Evolutionary conservation across 371 early-diverging fungal species (phyloP), one percentile per base, ranked within the genome.

Genomic region (Mortierella sp.): DNA sequence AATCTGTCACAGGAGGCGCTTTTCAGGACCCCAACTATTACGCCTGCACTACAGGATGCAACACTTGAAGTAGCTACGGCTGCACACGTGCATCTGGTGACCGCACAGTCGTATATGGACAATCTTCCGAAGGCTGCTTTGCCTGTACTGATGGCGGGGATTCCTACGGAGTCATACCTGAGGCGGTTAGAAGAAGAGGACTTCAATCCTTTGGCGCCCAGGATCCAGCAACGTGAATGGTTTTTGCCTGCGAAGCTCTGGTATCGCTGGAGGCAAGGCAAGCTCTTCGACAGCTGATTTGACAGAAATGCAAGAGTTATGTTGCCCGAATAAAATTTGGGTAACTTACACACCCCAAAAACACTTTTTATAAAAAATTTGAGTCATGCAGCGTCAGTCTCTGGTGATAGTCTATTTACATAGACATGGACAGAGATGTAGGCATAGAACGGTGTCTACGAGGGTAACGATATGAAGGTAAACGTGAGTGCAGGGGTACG

Each of bases 21-120:
- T 11, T 89, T 92, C 64, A 88, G 93, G 46, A 60, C 78, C 15
- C 92, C 92, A 23, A 81, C 91, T 1, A 80, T 81, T 7, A 83
- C 85, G 48, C 79, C 84, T 5, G 64, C 72, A 4, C 64, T 93
- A n/a, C 82, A 86, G 28, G 93, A 93, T 70, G 90, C 89, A 1
- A 85, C 93, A 3, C 89, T 91, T 56, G 93, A 93, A 52, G 85
- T 95, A 3, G 95, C 95, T 1, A 92, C 93, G 4, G 82, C 88
- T 9, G 94, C 95, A 8, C 85, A 94, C 73, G 91, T 92, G 75
- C 95, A 94, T 51, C 64, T 95, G 27, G 65, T 89, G 24, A 93
- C 92, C 6, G 93, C 95, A 7, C 82, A 91, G 30, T 86, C 93
- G 14, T 83, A 90, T 50, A 79, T 83, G 63, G 73, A 75, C 34